A percentile compares a stretch with the other conserved stretches of the same genome.
Conservation (phyloP, 345 rosid genomes). For the Eucalyptus brandiana region DNA sequence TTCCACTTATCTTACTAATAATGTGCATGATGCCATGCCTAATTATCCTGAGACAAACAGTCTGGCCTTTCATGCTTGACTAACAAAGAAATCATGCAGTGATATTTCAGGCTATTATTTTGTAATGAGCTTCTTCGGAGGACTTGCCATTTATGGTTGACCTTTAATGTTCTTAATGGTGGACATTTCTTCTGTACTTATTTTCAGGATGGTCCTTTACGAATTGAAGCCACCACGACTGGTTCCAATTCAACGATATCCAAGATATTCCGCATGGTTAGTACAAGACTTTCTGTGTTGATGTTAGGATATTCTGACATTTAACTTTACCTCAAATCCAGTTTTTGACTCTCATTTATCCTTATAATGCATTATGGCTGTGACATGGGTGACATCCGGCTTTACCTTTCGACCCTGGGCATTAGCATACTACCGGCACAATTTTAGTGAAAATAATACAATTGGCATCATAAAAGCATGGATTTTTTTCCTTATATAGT, state of each 20-base stretch:
- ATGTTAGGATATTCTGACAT: neutral
- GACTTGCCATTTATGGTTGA: neutral
- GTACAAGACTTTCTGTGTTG: neutral
- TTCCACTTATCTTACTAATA: neutral
- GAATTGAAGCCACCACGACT: constrained; percentile 71
- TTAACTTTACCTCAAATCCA: neutral
- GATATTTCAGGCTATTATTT: neutral
- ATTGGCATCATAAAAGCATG: neutral
- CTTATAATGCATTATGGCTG: neutral
- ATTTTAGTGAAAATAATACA: neutral
- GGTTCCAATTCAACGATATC: constrained; percentile 86
- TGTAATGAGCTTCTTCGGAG: neutral
- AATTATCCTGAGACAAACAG: neutral
- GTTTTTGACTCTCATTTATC: neutral
- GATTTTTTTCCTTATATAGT: neutral
- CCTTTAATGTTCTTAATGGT: neutral
- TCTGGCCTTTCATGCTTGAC: neutral
- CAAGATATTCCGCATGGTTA: constrained; percentile 80
- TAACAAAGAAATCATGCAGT: neutral
- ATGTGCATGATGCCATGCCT: neutral
- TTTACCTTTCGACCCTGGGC: neutral
- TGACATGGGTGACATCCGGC: neutral
- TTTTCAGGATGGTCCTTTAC: constrained; percentile 90
- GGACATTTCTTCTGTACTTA: neutral
- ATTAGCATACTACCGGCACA: neutral